phyloP scores from a whole-genome alignment of 1,284 basidiomycete species.

The Marasmius tenuissimus region DNA sequence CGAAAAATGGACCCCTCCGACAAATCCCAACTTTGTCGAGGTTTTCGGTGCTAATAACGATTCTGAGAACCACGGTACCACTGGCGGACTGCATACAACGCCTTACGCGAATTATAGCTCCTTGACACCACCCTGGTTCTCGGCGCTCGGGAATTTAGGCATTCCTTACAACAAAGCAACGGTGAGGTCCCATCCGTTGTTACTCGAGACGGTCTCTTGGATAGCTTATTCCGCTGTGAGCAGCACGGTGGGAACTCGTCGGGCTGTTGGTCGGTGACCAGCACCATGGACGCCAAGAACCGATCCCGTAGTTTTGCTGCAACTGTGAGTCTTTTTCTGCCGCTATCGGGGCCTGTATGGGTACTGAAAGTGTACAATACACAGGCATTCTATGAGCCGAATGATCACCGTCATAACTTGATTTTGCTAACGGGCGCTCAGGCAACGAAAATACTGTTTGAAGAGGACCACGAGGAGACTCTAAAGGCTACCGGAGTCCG shows the following conservation, averaged over 20 bases:
- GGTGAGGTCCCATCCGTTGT: background rate
- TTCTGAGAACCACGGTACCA: background rate
- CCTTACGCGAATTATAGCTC: background rate
- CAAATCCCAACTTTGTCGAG: background rate
- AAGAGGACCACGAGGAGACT: background rate
- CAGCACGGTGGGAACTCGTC: background rate
- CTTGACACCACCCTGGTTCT: background rate
- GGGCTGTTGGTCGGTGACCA: background rate
- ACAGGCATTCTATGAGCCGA: background rate
- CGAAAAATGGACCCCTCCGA: background rate
- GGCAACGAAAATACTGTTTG: background rate
- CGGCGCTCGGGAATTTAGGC: background rate
- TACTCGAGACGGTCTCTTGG: background rate
- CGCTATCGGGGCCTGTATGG: background rate
- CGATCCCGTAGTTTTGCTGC: background rate
- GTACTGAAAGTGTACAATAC: too few species aligned
- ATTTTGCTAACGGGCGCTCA: background rate
- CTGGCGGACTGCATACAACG: background rate
- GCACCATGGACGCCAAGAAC: background rate
- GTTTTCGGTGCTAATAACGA: background rate
- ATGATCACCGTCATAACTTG: background rate
- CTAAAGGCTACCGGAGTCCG: background rate
- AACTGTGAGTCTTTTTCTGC: background rate
- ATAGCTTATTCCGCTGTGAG: background rate
- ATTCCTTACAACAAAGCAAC: background rate